A percentile compares a stretch with the other conserved stretches of the same genome.
Conservation (phyloP, 2,329 filamentous ascomycete species). For the Hyphodiscus sp. region DNA sequence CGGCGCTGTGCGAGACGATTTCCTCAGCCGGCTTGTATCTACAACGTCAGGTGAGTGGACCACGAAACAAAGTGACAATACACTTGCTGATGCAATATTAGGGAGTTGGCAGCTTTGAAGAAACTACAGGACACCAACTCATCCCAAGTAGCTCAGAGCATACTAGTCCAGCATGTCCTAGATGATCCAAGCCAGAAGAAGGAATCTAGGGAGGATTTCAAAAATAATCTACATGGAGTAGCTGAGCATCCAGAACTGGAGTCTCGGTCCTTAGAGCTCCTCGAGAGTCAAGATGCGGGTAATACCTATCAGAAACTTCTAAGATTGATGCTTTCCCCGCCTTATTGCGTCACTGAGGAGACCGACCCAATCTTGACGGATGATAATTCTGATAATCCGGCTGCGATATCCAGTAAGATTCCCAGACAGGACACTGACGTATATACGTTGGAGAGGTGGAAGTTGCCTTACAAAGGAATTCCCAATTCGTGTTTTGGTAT, state of each 20-base stretch:
- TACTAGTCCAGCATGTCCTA: no score
- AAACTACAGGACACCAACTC: no score
- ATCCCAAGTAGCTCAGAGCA: no score
- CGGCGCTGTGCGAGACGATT: conserved; percentile 47
- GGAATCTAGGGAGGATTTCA: no score
- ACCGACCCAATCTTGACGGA: neutral
- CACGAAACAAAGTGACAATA: no score
- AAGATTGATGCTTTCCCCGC: neutral
- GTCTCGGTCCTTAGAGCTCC: neutral
- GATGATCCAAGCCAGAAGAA: no score
- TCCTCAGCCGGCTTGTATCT: conserved; percentile 45
- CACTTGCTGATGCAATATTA: neutral
- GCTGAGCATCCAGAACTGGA: no score
- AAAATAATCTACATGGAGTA: no score
- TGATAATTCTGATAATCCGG: neutral
- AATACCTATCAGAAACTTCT: neutral
- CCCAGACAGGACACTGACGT: neutral
- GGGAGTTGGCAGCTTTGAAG: neutral
- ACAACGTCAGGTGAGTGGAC: conserved; percentile 29
- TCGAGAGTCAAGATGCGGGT: neutral
- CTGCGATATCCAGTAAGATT: neutral
- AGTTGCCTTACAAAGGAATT: neutral
- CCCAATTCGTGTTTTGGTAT: conserved; percentile 27
- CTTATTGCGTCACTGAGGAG: neutral
- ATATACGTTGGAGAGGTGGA: neutral